Evolutionary conservation across 495 filamentous ascomycete species (phyloP).

Genomic region (Neohortaea acidophila): DNA sequence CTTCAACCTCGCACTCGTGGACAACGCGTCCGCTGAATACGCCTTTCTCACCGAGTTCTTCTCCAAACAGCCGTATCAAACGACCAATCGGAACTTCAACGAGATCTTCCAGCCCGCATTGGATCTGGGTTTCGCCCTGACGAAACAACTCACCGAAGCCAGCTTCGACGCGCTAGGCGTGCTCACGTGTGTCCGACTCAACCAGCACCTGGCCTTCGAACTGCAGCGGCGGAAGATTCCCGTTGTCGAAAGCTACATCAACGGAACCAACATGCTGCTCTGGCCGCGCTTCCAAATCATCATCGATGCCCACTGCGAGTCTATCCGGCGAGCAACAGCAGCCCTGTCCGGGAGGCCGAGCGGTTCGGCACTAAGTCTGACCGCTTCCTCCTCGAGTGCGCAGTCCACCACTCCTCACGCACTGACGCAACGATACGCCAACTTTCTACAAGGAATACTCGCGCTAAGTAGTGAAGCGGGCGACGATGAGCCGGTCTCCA

Average conservation of each 20-base stretch:
- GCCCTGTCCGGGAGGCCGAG: constrained; percentile 37
- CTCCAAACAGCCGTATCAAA: constrained; percentile 39
- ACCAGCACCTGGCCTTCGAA: constrained; percentile 84
- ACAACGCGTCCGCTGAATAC: constrained; percentile 92
- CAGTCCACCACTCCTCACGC: constrained; percentile 78
- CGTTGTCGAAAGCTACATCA: constrained; percentile 78
- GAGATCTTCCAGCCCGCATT: constrained; percentile 80
- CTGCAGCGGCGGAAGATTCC: constrained; percentile 82
- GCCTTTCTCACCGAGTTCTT: constrained; percentile 87
- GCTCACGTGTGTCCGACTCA: constrained; percentile 79
- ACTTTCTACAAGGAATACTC: constrained; percentile 72
- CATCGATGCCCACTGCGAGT: constrained; percentile 86
- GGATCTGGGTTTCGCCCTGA: constrained; percentile 57
- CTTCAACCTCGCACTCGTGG: constrained; percentile 84
- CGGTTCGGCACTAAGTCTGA: constrained; percentile 39
- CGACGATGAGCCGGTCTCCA: constrained; percentile 81
- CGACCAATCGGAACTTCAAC: constrained; percentile 52
- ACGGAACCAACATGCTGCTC: constrained; percentile 84
- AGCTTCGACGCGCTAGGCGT: constrained; percentile 75
- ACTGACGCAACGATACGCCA: constrained; percentile 82
- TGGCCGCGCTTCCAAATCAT: constrained; percentile 91
- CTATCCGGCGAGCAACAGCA: constrained; percentile 46
- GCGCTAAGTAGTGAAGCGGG: constrained; percentile 69
- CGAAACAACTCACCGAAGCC: constrained; percentile 51
- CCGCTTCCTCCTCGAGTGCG: constrained; percentile 41